Evolutionary conservation across 768 basidiomycete genomes (phyloP), one percentile per base, ranked within the genome.

Genomic region (Phylloporus scabripes): DNA sequence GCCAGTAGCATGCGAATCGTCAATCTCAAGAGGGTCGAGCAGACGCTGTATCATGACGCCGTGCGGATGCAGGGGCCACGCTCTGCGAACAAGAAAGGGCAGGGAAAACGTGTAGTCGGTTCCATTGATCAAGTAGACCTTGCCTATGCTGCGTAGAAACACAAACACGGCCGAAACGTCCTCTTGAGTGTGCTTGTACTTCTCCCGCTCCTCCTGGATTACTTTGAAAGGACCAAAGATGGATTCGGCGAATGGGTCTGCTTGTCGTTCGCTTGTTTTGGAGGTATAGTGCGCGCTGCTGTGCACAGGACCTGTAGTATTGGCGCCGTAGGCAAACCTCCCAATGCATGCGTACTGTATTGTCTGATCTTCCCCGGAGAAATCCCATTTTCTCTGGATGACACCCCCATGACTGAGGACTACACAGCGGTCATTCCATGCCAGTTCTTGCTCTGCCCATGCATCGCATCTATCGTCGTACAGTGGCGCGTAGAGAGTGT

Each of bases 291-390:
- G 65, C 3, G 65, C 62, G 23, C 65, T 56, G 38, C 58, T 53
- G 45, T 60, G 63, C 17, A 60, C 51, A 2, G 58, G 52, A 26
- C 56, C 58, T 9, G 62, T 56, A 3, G 60, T 56, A 34, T 65
- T 67, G 3, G 62, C 59, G n/a, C 51, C 63, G 56, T 83, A 81
- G 57, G 84, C 80, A 32, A 92, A 73, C 63, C 76, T 77, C 4
- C 84, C 90, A n/a, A 85, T 71, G 60, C 88, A 90, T 5, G 86
- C 89, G 70, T 77, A 87, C 57, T 88, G 88, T 29, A 92, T 79
- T 1, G 76, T 74, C 59, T 92, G 83, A 6, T 74, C 77, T 59
- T 88, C 87, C 36, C 79, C 72, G n/a, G 71, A 64, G 60, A 91
- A 87, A 46, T 75, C 77, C 90, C 89, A 92, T 59, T 81, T 80